Evolutionary conservation across 2,329 filamentous ascomycete species (phyloP).

Genomic region (Colletotrichum tropicicola): DNA sequence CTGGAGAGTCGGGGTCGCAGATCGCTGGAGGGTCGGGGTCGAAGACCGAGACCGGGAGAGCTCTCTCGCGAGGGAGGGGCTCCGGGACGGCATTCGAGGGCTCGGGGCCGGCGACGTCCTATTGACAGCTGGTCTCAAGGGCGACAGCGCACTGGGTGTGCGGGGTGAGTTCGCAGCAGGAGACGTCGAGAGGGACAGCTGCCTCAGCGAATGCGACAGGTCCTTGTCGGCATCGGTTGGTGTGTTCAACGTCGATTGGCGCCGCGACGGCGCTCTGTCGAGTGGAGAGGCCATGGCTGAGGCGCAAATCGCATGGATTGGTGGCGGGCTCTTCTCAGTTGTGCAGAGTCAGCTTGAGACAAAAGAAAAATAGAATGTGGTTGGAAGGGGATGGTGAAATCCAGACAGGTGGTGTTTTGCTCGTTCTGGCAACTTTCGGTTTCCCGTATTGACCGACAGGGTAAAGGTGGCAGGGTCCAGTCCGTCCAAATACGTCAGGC

Average conservation of each 20-base stretch:
- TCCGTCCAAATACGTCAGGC: slow-evolving; percentile 10
- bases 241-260: slow-evolving; percentile 41
- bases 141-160: slow-evolving; percentile 39
- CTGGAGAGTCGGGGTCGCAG: slow-evolving; percentile 58
- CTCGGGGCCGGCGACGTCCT: slow-evolving; percentile 49
- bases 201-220: slow-evolving; percentile 52
- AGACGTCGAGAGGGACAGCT: slow-evolving; percentile 52
- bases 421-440: slow-evolving; percentile 18
- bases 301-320: slow-evolving; percentile 19
- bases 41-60: slow-evolving; percentile 48
- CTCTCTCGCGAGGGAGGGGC: slow-evolving; percentile 50
- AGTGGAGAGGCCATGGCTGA: slow-evolving; percentile 24
- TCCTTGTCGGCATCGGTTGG: slow-evolving; percentile 41
- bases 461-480: slow-evolving; percentile 17
- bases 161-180: slow-evolving; percentile 38
- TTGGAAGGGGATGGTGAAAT: neutral
- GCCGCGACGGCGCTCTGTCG: slow-evolving; percentile 38
- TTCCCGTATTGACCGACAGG: slow-evolving; percentile 14
- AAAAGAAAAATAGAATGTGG: neutral
- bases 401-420: neutral
- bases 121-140: slow-evolving; percentile 47
- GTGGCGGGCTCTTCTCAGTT: neutral
- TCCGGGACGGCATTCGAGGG: slow-evolving; percentile 49
- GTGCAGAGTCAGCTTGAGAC: neutral
- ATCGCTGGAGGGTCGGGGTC: slow-evolving; percentile 57